Evolutionary conservation across 768 basidiomycete genomes (phyloP).

Genomic region (Pisolithus marmoratus): DNA sequence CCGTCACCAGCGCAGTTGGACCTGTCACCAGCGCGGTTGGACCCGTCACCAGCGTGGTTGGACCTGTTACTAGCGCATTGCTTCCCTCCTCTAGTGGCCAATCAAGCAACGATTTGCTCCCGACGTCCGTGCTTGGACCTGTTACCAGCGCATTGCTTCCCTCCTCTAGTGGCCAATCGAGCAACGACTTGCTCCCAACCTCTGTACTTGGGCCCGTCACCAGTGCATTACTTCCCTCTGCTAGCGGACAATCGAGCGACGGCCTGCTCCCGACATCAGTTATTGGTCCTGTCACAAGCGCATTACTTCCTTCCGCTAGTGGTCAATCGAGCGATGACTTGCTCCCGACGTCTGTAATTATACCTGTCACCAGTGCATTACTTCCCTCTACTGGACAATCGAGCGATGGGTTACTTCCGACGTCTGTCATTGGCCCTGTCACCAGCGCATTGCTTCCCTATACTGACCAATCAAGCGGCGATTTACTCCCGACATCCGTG

Average conservation of each 20-base stretch:
- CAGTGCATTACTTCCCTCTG: background rate
- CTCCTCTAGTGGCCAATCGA: background rate
- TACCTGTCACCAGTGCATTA: background rate
- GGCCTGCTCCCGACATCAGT: background rate
- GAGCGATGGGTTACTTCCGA: background rate
- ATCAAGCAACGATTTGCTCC: background rate
- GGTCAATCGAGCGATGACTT: background rate
- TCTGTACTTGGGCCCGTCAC: background rate
- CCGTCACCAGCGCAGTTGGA: too few species aligned
- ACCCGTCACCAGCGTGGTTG: too few species aligned
- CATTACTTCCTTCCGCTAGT: background rate
- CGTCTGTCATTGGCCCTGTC: background rate
- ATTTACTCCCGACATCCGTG: background rate
- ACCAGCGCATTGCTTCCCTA: background rate
- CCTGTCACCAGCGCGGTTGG: background rate
- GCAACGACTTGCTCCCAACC: background rate
- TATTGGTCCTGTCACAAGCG: background rate
- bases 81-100: background rate
- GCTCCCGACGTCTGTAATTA: background rate
- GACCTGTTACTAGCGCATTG: slow-evolving; percentile 1
- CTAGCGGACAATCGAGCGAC: background rate
- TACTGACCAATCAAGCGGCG: background rate
- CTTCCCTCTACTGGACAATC: background rate
- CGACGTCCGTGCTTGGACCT: background rate
- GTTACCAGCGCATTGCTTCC: background rate